Percentiles rank a stretch among this genome's conserved stretches.
Evolutionary conservation across 257 asterid genomes (phyloP).

Genomic region (Parsonsia alboflavescens): DNA sequence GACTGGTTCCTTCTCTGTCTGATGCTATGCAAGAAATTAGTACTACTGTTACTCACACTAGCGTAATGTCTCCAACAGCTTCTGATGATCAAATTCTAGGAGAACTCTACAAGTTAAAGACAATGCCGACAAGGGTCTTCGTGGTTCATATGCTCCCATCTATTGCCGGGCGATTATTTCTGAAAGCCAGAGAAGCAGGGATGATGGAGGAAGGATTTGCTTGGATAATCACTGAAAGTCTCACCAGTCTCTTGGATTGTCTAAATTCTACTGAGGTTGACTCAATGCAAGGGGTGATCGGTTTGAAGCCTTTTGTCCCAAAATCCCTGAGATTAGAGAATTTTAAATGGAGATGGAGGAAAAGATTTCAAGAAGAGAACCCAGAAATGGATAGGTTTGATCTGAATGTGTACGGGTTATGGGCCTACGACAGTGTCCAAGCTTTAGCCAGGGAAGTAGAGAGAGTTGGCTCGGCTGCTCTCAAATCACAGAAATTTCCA

Average conservation of each 20-base stretch:
- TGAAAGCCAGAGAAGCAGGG: conserved; percentile 31
- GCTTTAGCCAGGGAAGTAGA: conserved; percentile 38
- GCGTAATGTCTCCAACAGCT: conserved; percentile 33
- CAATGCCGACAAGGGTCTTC: conserved; percentile 44
- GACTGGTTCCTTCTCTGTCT: conserved; percentile 32
- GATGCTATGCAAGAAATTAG: conserved; percentile 22
- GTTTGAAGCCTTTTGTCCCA: conserved; percentile 40
- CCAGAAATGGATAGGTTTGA: conserved; percentile 29
- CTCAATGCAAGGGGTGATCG: conserved; percentile 55
- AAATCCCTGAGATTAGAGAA: conserved; percentile 14
- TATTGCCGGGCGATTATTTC: conserved; percentile 38
- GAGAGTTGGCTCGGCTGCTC: conserved; percentile 12
- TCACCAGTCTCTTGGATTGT: conserved; percentile 35
- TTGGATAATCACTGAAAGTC: conserved; percentile 44
- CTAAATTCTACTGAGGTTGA: conserved; percentile 28
- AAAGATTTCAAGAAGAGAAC: conserved; percentile 37
- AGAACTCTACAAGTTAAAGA: conserved; percentile 32
- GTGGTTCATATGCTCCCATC: conserved; percentile 33
- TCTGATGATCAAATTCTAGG: conserved; percentile 26
- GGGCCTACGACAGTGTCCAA: conserved; percentile 42
- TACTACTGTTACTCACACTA: conserved; percentile 23
- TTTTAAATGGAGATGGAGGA: conserved; percentile 35
- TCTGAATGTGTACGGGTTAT: conserved; percentile 37
- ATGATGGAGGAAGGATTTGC: conserved; percentile 44
- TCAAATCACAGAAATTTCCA: conserved; percentile 9